These are phyloP conservation scores for Aristolochia contorta DNA, from an alignment of 164 flowering plant genomes.

Conservation along the genomic window DNA sequence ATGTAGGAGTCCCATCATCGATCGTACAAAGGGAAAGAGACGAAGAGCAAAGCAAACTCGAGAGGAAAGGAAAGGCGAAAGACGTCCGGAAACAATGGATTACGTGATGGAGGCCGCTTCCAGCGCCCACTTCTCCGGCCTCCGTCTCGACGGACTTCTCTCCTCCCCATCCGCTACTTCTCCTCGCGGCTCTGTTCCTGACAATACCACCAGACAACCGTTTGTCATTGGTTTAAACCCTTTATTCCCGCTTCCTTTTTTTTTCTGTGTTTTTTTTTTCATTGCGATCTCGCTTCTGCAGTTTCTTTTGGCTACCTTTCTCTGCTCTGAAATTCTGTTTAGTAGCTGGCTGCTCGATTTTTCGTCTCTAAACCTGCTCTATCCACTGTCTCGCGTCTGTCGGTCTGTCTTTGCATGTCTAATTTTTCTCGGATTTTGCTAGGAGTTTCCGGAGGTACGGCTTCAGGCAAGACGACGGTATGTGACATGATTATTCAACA, in stretches of 20 bases:
- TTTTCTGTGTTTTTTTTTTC: neutral
- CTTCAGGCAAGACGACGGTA: slow-evolving; percentile 95
- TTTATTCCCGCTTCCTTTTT: neutral
- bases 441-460: slow-evolving; percentile 99
- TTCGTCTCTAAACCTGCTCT: neutral
- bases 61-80: too few relatives aligned
- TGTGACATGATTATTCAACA: slow-evolving; percentile 98
- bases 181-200: slow-evolving; percentile 12
- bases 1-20: too few relatives aligned
- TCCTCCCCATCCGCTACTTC: slow-evolving; percentile 27
- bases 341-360: neutral
- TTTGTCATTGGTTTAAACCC: slow-evolving; percentile 66
- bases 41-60: too few relatives aligned
- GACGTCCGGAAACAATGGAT: slow-evolving; percentile 33
- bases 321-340: neutral
- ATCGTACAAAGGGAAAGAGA: too few relatives aligned
- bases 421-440: neutral
- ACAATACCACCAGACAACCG: slow-evolving; percentile 45
- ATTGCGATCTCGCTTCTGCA: neutral
- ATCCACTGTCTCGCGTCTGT: neutral
- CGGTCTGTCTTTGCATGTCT: too few relatives aligned
- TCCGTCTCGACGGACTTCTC: slow-evolving; percentile 53
- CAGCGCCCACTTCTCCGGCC: slow-evolving; percentile 88
- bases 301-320: neutral
- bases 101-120: slow-evolving; percentile 82